These are phyloP conservation scores for Torulaspora gathmanii DNA, from an alignment of 805 yeast species.

Conservation along the genomic window DNA sequence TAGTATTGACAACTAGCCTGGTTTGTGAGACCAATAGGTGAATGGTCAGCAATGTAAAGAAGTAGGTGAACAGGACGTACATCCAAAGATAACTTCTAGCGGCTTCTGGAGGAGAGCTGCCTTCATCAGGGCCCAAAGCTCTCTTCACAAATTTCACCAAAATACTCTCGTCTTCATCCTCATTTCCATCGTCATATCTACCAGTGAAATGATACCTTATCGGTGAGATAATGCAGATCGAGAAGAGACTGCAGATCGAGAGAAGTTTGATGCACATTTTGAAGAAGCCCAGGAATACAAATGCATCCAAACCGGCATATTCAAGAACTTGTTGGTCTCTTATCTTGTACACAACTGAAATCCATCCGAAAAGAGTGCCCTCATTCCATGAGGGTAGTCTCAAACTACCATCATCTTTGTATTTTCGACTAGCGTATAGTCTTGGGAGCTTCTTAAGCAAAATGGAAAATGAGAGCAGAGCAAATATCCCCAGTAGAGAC, in stretches of 20 bases:
- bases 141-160: constrained; percentile 7
- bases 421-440: constrained; percentile 73
- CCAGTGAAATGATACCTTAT: constrained; percentile 82
- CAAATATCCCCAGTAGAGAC: constrained; percentile 56
- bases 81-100: constrained; percentile 66
- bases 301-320: constrained; percentile 92
- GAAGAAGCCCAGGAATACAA: constrained; percentile 85
- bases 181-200: constrained; percentile 58
- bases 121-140: constrained; percentile 24
- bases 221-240: constrained; percentile 76
- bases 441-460: constrained; percentile 72
- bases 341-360: constrained; percentile 57
- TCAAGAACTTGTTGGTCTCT: constrained; percentile 75
- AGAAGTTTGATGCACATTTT: constrained; percentile 76
- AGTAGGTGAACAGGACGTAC: constrained; percentile 80
- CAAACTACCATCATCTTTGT: constrained; percentile 29
- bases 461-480: constrained; percentile 64
- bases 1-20: constrained; percentile 61
- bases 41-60: constrained; percentile 68
- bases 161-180: constrained; percentile 15
- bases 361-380: constrained; percentile 72
- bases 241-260: constrained; percentile 59
- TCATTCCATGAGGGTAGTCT: constrained; percentile 35
- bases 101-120: constrained; percentile 37
- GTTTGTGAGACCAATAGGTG: constrained; percentile 65